Base-by-base conservation (phyloP, 495 filamentous ascomycete genomes). In the Podospora conica region DNA sequence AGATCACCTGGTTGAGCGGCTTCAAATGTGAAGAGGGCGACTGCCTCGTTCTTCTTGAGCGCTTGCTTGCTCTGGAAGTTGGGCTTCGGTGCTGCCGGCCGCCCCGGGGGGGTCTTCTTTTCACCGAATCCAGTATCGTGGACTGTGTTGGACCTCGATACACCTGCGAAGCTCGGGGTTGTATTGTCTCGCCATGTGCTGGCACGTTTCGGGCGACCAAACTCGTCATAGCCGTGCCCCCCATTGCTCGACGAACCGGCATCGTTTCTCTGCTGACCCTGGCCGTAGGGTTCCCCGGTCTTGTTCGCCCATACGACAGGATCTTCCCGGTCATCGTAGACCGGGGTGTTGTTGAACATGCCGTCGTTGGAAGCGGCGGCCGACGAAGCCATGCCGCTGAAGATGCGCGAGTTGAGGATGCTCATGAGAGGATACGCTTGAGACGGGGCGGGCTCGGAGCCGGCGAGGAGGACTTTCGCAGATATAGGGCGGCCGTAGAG, bases 321-420 rank as follows among this genome's bases (percentile, higher is more conserved):
- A 68, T 98, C 95, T 71, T 92, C 91, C 56, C 82, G 81, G 58
- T 94, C 90, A 67, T 96, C 93, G 71, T 98, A 98, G 5, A 96
- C 85, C 1, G 95, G 95, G 20, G 91, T 88, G 71, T 97, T 94
- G 75, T 98, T 98, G 81, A 97, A 98, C 87, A 95, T 96, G 27
- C 79, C 74, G 67, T 90, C 87, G 20, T 83, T 82, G 29, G 79
- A 75, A 1, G 71, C 70, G 2, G 77, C 72, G 18, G 75, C 72
- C 12, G 72, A 70, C 24, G 81, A 48, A 7, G 40, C 81, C 60
- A 85, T 80, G 27, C 92, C 92, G 29, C 85, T 83, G 77, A 98
- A 98, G 59, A 89, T 84, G 25, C 92, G 84, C 6, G 92, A 91
- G 72, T 90, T 93, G 65, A 98, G 80, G 15, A 98, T 85, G 58